These are phyloP conservation scores for Fusarium devonianum DNA, from an alignment of 2,329 filamentous ascomycete species.

Conservation along the genomic window DNA sequence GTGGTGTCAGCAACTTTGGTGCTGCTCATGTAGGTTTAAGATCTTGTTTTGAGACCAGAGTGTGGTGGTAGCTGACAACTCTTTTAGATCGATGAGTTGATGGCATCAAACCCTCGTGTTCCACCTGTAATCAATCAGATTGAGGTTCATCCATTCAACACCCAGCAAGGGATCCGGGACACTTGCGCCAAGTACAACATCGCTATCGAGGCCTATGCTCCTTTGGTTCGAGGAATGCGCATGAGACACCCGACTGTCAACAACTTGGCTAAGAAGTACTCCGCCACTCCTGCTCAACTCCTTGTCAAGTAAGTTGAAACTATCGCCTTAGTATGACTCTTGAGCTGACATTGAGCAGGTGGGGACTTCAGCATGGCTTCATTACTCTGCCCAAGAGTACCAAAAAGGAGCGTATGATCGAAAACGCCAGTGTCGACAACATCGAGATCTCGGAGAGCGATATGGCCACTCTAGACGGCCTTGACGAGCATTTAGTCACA, in stretches of 20 bases:
- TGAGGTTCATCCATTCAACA: constrained; percentile 85
- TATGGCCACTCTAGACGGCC: constrained; percentile 65
- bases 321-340: fast-evolving
- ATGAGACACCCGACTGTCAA: constrained; percentile 72
- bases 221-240: constrained; percentile 73
- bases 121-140: constrained; percentile 79
- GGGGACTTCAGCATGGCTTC: constrained; percentile 78
- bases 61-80: background rate
- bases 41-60: fast-evolving
- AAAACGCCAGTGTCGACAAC: constrained; percentile 68
- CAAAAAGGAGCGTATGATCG: constrained; percentile 65
- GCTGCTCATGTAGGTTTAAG: constrained; percentile 68
- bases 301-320: constrained; percentile 61
- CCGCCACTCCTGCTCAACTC: constrained; percentile 74
- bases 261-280: constrained; percentile 70
- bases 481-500: constrained; percentile 78
- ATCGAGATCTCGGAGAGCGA: constrained; percentile 71
- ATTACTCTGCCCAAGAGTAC: constrained; percentile 78
- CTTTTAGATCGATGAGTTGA: constrained; percentile 70
- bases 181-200: constrained; percentile 73
- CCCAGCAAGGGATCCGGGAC: constrained; percentile 69
- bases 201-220: constrained; percentile 80
- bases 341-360: constrained; percentile 53
- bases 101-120: constrained; percentile 67
- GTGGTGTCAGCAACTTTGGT: constrained; percentile 81